Conservation (phyloP, 2,329 filamentous ascomycete genomes). For the Coniochaeta sp. region DNA sequence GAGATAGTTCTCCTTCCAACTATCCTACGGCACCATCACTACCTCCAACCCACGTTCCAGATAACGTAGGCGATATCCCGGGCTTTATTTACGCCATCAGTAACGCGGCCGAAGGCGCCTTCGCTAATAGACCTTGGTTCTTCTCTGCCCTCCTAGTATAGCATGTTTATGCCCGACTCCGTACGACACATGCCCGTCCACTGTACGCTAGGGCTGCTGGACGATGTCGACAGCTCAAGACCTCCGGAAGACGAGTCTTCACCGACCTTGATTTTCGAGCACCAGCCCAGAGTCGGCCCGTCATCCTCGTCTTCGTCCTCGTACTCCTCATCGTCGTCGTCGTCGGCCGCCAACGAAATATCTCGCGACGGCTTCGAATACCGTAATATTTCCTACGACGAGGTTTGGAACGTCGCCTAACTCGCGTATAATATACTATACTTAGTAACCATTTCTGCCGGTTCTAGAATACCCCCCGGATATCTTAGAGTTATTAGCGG, state of each 20-base stretch:
- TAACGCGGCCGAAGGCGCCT: no score
- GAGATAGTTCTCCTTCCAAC: no score
- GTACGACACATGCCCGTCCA: constrained; percentile 66
- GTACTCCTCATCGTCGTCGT: constrained; percentile 46
- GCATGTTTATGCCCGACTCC: constrained; percentile 71
- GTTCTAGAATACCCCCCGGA: constrained; percentile 67
- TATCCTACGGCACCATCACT: no score
- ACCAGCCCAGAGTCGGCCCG: no score
- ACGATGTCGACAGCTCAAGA: constrained; percentile 39
- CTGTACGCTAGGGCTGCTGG: constrained; percentile 41
- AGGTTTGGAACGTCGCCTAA: constrained; percentile 59
- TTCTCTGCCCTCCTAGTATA: no score
- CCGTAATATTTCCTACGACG: constrained; percentile 75
- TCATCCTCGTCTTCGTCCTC: no score
- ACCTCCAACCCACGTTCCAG: constrained; percentile 68
- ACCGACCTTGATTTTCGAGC: no score
- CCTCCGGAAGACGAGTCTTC: constrained; percentile 17
- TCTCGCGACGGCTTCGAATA: constrained; percentile 63
- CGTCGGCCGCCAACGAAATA: constrained; percentile 56
- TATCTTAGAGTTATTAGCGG: constrained; percentile 85
- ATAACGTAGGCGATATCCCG: constrained; percentile 65
- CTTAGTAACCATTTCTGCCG: constrained; percentile 54
- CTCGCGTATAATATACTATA: constrained; percentile 44
- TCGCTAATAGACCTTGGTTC: no score
- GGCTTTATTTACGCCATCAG: constrained; percentile 72